Base-by-base conservation (phyloP, 768 basidiomycete genomes). In the Gautieria morchelliformis region DNA sequence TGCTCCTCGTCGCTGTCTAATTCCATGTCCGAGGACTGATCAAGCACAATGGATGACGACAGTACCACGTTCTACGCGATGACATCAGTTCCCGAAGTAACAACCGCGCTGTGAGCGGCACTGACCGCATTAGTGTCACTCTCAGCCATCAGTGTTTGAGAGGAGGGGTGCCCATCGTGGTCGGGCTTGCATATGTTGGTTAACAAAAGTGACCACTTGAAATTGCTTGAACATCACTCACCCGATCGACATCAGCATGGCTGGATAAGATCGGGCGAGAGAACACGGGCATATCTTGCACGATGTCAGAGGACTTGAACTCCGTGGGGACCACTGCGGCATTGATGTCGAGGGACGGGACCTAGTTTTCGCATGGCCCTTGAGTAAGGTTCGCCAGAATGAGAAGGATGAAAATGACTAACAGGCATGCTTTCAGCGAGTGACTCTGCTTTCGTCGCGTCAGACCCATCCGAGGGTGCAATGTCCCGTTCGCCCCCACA, bases 401-500 rank as follows among this genome's bases (percentile, higher is more conserved):
- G 7, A 49, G 48, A 14, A 44, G 15, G 7, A 19, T 44, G 1
- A 44, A 44, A n/a, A 14, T 9, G 15, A 32, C 53, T 33, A 11
- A 56, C 41, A n/a, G 11, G n/a, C 12, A 33, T 39, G 44, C 30
- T 40, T 11, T 56, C 46, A 17, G 41, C 53, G 24, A 40, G 20
- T 17, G 41, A 30, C 20, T 46, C 53, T 22, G 53, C 60, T 55
- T 64, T 63, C 0, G 44, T 55, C 11, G 63, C 63, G 10, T 61
- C 64, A 17, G 58, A 50, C 33, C 52, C 57, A n/a, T 56, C 24
- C 32, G 33, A n/a, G 58, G 17, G 3, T 12, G 56, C 22, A 4
- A 15, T 62, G 15, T 58, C 54, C n/a, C 19, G 56, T 49, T 60
- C 59, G 2, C 52, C 44, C 12, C 30, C 17, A 24, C n/a, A 50